Base-by-base conservation (phyloP, 129 eudicot genomes). In the Helianthus tuberosus region DNA sequence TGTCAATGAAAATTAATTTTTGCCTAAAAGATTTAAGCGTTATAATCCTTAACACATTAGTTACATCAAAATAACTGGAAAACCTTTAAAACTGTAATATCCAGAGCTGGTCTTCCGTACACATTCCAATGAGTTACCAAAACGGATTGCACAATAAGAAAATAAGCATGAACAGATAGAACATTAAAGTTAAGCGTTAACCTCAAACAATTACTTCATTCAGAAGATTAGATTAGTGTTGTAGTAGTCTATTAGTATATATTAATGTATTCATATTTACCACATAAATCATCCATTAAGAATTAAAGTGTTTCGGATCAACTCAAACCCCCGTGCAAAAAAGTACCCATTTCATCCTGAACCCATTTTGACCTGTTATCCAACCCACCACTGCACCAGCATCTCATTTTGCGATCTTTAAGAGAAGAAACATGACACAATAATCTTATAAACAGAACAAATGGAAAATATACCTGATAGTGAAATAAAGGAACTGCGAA, bases 61-160 rank as follows among this genome's bases (percentile, higher is more conserved):
- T 41, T 47, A 55, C 39, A 72, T 25, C 6, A 74, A 23, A 71
- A 80, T 38, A 68, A 23, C 35, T 29, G 57, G 10, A 53, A 53
- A 51, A 83, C 98, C 92, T 87, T 80, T 79, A 81, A 84, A 59
- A 66, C 73, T 66, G 77, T 50, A 50, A 46, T 25, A 76, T 87
- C 95, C 68, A 88, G 63, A 43, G 89, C 83, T 84, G 96, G 98
- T 73, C 77, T 87, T 74, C 90, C 98, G 65, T 82, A 79, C 64
- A 84, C 86, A 70, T 87, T 71, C 98, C 98, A 93, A 51, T 89
- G 78, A 69, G 82, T 77, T 65, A 73, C 87, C 73, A 82, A 27
- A 64, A 82, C 80, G 7, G 90, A 65, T 96, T 92, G 85, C 73
- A 70, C 57, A 43, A 32, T 25, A 72, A 46, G 16, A 55, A 78